Base-by-base conservation (phyloP, 2,329 filamentous ascomycete genomes). In the Penicillium griseofulvum region DNA sequence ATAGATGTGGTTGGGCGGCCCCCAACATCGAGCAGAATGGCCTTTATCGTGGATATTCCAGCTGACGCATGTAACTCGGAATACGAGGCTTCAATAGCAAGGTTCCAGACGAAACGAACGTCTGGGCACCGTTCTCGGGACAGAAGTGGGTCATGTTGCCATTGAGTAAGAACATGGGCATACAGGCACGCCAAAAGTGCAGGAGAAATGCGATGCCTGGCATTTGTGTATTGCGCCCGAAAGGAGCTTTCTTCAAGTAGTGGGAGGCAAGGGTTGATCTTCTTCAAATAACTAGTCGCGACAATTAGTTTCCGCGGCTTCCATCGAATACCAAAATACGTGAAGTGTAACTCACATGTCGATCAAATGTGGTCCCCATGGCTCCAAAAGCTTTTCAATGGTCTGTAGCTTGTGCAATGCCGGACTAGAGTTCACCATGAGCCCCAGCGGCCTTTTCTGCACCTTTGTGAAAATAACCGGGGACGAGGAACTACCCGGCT, bases 71-170 rank as follows among this genome's bases (percentile, higher is more conserved):
- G 74, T 1, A 84, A 72, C 41, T 85, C 82, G 0, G 80, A 83
- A 57, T 82, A 79, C 0, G 83, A 68, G 0, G 81, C 80, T 54
- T 82, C 80, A 17, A 75, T 79, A 2, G 81, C 80, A 19, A 81
- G 75, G 39, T 84, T 84, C 82, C 83, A 85, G 22, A 83, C 77
- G 60, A 81, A 85, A 9, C 80, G 77, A 19, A 74, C 72, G 59
- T 85, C 82, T 0, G 82, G 82, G 17, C 72, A 65, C 8, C 76
- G 73, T 28, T 75, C 70, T 0, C 58, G 56, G 0, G 63, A 66
- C 3, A 78, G 52, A 1, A 65, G 58, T 0, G 72, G 65, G 0
- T 75, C 75, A 34, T 72, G 71, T 12, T 71, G 67, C 82, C 82
- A 85, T 55, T 79, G 83, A 0, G 79, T 73, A 1, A 83, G 65